Conservation (phyloP, 106 monocot species). For the Narthecium ossifragum region DNA sequence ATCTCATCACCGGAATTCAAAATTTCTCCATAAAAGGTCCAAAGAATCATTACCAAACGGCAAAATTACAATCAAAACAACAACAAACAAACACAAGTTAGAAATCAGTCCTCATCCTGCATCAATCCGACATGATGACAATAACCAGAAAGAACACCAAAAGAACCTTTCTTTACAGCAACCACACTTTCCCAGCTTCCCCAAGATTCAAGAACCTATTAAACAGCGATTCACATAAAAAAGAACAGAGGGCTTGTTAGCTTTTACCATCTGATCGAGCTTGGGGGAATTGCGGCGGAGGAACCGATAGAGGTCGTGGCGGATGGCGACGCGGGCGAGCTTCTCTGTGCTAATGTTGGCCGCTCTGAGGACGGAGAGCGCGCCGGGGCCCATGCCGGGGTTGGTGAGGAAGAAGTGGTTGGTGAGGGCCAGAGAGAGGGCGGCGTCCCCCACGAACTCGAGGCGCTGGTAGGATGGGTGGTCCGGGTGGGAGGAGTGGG, state of each 20-base stretch:
- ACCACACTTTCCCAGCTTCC: no score
- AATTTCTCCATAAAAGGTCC: no score
- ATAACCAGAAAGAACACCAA: slow-evolving; percentile 5
- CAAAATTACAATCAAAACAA: no score
- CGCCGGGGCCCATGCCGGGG: slow-evolving; percentile 8
- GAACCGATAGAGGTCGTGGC: slow-evolving; percentile 19
- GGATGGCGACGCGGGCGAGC: slow-evolving; percentile 31
- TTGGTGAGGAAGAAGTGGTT: slow-evolving; percentile 16
- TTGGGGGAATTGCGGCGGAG: slow-evolving; percentile 14
- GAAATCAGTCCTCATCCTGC: no score
- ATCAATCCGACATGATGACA: not conserved
- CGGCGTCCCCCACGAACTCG: slow-evolving; percentile 35
- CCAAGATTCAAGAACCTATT: no score
- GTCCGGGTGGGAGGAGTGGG: slow-evolving; percentile 21
- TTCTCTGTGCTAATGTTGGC: slow-evolving; percentile 42
- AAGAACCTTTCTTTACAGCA: no score
- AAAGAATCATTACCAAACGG: no score
- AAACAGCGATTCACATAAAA: no score
- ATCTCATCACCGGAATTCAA: no score
- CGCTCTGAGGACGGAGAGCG: slow-evolving; percentile 17
- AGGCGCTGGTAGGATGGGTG: slow-evolving; percentile 25
- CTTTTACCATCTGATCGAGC: no score
- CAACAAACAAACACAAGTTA: no score
- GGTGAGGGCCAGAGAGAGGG: slow-evolving; percentile 18
- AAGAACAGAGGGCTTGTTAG: no score